Evolutionary conservation across 192 early-diverging fungal genomes (phyloP), one percentile per base, ranked within the genome.

Genomic region (Umbelopsis vinacea): DNA sequence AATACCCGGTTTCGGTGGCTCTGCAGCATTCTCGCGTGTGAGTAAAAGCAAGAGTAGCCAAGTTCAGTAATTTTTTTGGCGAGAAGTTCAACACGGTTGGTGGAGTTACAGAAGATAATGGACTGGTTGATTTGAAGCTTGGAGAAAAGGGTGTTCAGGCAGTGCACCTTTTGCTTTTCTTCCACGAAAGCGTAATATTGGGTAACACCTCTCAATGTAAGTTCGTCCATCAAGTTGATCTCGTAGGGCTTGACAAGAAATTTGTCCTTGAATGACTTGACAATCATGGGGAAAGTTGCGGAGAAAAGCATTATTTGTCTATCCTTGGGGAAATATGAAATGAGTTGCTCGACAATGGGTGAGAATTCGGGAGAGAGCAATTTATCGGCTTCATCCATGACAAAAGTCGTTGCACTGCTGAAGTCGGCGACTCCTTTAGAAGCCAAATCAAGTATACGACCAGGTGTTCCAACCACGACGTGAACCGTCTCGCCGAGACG

Each of bases 121-220:
- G 96, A 98, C 89, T 99, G 97, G 84, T 99, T 99, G 87, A 99
- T 97, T 92, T 99, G 97, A 26, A 99, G 92, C 92, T 97, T 97
- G 0, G 95, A 97, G 76, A 99, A 99, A 12, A 99, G 85, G 7
- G 92, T 93, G 79, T 93, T 93, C 35, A 93, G 83, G 74, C 92
- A 99, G 78, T 99, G 97, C 6, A 99, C 97, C 80, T 99, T 99
- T 76, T 99, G 97, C 72, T 93, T 87, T 77, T 99, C 97, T 82
- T 98, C 96, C 24, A 99, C 97, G 85, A 95, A 99, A 38, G 97
- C 97, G 80, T 99, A 99, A 85, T 96, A 99, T 85, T 99, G 97
- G 9, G 97, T 99, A 24, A 99, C 94, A 76, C 97, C 97, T 70
- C 93, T 91, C 74, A 99, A 86, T 6, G 97, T 99, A 45, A 99